These are phyloP conservation scores for Combretum micranthum DNA, from an alignment of 345 rosid species.

Conservation along the genomic window DNA sequence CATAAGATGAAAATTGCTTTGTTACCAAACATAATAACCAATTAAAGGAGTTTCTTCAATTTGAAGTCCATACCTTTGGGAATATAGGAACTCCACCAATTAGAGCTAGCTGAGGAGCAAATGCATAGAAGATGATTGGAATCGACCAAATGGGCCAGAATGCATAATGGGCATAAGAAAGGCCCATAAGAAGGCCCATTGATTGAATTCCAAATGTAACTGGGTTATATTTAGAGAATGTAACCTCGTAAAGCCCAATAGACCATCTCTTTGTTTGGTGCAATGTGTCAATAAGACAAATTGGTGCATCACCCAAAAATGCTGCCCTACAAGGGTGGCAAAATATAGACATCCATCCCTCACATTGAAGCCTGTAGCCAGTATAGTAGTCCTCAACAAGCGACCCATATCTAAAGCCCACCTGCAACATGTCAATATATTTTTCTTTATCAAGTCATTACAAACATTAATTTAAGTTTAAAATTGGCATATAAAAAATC, in stretches of 20 bases:
- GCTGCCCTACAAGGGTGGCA: constrained; percentile 55
- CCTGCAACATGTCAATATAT: constrained; percentile 21
- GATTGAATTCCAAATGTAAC: constrained; percentile 34
- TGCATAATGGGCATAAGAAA: constrained; percentile 31
- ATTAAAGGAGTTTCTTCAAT: neutral
- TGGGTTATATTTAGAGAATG: constrained; percentile 31
- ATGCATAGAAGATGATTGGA: constrained; percentile 39
- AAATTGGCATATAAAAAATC: neutral
- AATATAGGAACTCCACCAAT: constrained; percentile 26
- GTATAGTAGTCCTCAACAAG: constrained; percentile 68
- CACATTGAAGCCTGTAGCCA: constrained; percentile 44
- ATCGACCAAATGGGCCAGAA: constrained; percentile 47
- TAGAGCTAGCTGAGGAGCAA: constrained; percentile 63
- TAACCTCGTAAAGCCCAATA: constrained; percentile 48
- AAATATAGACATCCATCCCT: constrained; percentile 60
- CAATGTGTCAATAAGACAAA: constrained; percentile 30
- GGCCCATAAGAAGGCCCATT: constrained; percentile 30
- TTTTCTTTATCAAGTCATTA: neutral
- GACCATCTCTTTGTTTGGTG: constrained; percentile 64
- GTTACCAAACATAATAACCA: too few species aligned
- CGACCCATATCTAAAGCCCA: constrained; percentile 64
- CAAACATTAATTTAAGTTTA: too few species aligned
- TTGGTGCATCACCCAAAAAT: constrained; percentile 55
- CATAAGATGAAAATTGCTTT: too few species aligned
- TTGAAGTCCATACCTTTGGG: constrained; percentile 33